Percentiles rank a stretch among this genome's conserved stretches.
phyloP scores from a whole-genome alignment of 352 stramenopile genomes.

The Phytopythium aichiense region DNA sequence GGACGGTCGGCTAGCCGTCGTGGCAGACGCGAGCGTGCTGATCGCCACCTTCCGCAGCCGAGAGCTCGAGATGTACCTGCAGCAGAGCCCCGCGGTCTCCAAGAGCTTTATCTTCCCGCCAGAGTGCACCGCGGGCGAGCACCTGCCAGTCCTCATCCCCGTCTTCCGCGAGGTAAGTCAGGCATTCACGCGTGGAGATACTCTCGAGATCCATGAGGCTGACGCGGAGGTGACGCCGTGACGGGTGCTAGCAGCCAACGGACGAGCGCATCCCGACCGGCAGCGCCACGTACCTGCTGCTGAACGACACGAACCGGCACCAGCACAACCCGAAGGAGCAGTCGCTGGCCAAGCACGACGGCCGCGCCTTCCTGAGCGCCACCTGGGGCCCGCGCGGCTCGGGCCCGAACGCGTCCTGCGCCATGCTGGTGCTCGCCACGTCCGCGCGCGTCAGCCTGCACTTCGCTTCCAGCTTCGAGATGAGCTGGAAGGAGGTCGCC shows the following conservation, averaged over 20 bases:
- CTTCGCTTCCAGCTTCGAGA: constrained; percentile 73
- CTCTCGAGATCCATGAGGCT: too few species aligned
- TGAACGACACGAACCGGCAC: constrained; percentile 63
- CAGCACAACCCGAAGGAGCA: constrained; percentile 81
- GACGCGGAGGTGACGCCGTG: too few species aligned
- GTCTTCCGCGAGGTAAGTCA: constrained; percentile 31
- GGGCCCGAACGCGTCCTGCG: constrained; percentile 63
- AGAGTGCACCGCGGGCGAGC: constrained; percentile 30
- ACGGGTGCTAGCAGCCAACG: constrained; percentile 8
- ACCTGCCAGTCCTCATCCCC: constrained; percentile 46
- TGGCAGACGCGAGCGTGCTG: constrained; percentile 70
- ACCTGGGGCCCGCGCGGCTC: constrained; percentile 74
- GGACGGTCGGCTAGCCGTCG: constrained; percentile 66
- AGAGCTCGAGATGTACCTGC: constrained; percentile 80
- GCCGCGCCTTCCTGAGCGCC: constrained; percentile 47
- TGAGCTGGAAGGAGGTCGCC: constrained; percentile 67
- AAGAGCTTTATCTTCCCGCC: constrained; percentile 82
- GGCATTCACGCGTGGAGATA: not conserved
- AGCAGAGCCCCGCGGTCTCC: constrained; percentile 66
- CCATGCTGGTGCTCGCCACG: constrained; percentile 58
- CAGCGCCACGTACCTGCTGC: constrained; percentile 54
- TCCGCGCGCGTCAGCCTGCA: constrained; percentile 60
- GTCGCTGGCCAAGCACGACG: constrained; percentile 75
- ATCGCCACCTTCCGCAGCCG: constrained; percentile 76
- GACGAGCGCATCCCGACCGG: constrained; percentile 22